These are phyloP conservation scores for Dimocarpus longan DNA, from an alignment of 345 rosid genomes.

Conservation along the genomic window DNA sequence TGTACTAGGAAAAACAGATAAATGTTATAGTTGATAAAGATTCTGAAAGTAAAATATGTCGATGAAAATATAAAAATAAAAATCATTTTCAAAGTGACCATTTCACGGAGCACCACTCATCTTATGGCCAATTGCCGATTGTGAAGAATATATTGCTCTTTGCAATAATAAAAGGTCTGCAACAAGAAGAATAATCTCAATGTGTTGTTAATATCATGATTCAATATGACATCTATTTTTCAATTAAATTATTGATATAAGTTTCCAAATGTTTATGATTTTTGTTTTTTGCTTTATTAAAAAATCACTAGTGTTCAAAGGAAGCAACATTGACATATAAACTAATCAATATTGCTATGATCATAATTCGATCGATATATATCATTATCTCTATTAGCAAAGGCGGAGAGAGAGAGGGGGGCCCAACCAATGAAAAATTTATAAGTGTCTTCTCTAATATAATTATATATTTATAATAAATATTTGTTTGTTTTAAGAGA, in stretches of 20 bases:
- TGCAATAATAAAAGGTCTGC: neutral
- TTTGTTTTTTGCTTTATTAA: neutral
- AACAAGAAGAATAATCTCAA: neutral
- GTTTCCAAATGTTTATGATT: neutral
- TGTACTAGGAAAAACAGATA: neutral
- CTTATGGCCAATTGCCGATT: too few relatives aligned
- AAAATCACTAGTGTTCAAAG: neutral
- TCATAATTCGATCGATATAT: neutral
- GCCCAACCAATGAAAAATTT: too few relatives aligned
- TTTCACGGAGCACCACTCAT: too few relatives aligned
- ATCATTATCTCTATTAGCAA: neutral
- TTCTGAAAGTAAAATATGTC: neutral
- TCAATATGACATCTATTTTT: neutral
- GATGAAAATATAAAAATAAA: neutral
- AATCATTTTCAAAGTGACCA: neutral
- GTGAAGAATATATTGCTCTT: neutral
- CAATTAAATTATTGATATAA: neutral
- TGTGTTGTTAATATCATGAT: neutral
- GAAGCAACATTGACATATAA: slow-evolving; percentile 24
- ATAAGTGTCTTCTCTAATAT: too few relatives aligned
- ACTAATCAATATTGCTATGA: neutral
- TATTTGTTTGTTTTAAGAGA: too few relatives aligned
- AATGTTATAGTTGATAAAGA: neutral
- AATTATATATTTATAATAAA: too few relatives aligned
- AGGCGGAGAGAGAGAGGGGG: too few relatives aligned